Evolutionary conservation across 306 rosid genomes (phyloP).

Genomic region (Ochetophila trinervis): DNA sequence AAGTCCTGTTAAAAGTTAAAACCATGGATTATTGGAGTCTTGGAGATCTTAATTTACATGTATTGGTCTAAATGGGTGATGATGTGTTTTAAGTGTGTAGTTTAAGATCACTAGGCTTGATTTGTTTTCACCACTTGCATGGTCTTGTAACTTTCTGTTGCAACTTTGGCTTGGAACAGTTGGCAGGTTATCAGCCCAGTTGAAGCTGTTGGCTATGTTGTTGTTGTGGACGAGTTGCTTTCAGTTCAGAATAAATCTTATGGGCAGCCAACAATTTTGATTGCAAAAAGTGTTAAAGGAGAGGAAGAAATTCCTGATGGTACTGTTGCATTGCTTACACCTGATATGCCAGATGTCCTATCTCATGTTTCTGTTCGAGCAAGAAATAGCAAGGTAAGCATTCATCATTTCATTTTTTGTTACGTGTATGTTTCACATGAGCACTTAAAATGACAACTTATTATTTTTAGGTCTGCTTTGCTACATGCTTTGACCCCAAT

Average conservation of each 20-base stretch:
- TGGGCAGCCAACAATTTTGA: constrained; percentile 81
- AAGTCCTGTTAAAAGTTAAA: not conserved
- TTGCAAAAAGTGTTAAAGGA: constrained; percentile 82
- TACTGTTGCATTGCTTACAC: constrained; percentile 92
- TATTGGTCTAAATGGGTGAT: not conserved
- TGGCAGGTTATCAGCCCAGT: constrained; percentile 99
- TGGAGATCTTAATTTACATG: not conserved
- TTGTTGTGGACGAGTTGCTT: constrained; percentile 87
- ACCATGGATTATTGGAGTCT: not conserved
- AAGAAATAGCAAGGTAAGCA: constrained; percentile 83
- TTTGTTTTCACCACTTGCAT: not conserved
- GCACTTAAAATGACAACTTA: constrained; percentile 14
- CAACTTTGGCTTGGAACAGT: constrained; percentile 52
- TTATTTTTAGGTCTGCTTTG: constrained; percentile 78
- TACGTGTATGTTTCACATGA: not conserved
- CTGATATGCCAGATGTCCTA: constrained; percentile 98
- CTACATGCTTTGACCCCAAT: constrained; percentile 88
- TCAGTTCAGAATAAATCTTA: constrained; percentile 82
- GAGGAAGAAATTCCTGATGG: constrained; percentile 99
- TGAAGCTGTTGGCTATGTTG: constrained; percentile 83
- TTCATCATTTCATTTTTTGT: constrained; percentile 21
- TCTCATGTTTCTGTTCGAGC: constrained; percentile 99
- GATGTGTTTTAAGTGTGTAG: not conserved
- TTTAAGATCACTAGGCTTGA: constrained; percentile 8
- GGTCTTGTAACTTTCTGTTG: constrained; percentile 29